These are phyloP conservation scores for Abrus precatorius DNA, from an alignment of 306 rosid species.

Conservation along the genomic window DNA sequence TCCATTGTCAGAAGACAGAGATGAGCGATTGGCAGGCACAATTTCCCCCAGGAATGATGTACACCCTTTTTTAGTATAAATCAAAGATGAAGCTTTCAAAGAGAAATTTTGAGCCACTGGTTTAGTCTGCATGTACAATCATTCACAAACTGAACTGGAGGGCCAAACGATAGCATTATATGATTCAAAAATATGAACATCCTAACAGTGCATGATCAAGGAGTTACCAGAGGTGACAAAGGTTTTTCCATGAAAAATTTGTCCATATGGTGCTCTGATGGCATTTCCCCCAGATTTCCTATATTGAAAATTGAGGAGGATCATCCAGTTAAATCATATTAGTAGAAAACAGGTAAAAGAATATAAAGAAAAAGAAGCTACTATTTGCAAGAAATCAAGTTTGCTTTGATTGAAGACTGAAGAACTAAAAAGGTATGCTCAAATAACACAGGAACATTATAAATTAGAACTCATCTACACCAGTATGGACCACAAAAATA, in stretches of 20 bases:
- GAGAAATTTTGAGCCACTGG: constrained; percentile 51
- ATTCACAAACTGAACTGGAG: constrained; percentile 47
- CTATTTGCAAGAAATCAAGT: constrained; percentile 44
- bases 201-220: constrained; percentile 39
- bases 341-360: constrained; percentile 27
- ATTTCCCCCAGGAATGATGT: constrained; percentile 59
- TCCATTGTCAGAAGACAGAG: constrained; percentile 65
- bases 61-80: constrained; percentile 49
- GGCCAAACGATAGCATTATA: constrained; percentile 30
- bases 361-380: constrained; percentile 26
- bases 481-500: constrained; percentile 24
- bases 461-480: constrained; percentile 21
- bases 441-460: constrained; percentile 29
- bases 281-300: constrained; percentile 56
- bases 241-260: constrained; percentile 55
- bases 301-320: constrained; percentile 33
- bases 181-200: constrained; percentile 23
- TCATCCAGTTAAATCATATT: constrained; percentile 36
- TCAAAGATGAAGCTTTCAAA: constrained; percentile 51
- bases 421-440: constrained; percentile 22
- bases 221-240: constrained; percentile 55
- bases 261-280: constrained; percentile 49
- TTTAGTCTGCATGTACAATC: constrained; percentile 61
- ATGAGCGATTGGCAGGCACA: constrained; percentile 86
- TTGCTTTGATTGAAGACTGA: constrained; percentile 38